These are phyloP conservation scores for Chamaecyparis obtusa DNA, from an alignment of 75 land plant species.

Conservation along the genomic window DNA sequence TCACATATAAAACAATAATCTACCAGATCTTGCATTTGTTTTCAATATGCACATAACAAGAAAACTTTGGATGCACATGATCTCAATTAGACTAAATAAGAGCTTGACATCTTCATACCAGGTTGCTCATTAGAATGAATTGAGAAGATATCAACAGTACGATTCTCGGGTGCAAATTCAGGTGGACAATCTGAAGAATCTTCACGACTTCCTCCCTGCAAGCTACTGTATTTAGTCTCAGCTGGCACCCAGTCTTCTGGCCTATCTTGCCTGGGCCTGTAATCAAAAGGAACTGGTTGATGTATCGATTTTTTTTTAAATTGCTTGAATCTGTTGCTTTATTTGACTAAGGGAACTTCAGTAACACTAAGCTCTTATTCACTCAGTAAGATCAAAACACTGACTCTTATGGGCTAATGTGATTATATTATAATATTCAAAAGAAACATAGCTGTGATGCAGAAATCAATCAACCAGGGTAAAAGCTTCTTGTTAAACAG, in stretches of 20 bases:
- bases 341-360: background rate
- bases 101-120: background rate
- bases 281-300: background rate
- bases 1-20: background rate
- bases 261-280: slow-evolving; percentile 51
- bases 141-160: slow-evolving; percentile 53
- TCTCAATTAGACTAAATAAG: background rate
- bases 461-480: background rate
- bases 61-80: background rate
- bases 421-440: background rate
- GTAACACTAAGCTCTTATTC: background rate
- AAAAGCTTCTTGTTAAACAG: background rate
- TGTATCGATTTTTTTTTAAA: background rate
- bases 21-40: background rate
- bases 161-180: slow-evolving; percentile 11
- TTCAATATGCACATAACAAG: background rate
- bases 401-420: background rate
- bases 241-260: slow-evolving; percentile 69
- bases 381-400: background rate
- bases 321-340: background rate
- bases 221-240: slow-evolving; percentile 12
- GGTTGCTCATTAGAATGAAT: slow-evolving; percentile 27
- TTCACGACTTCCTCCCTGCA: slow-evolving; percentile 2
- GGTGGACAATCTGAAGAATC: slow-evolving; percentile 19
- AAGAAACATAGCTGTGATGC: background rate